Evolutionary conservation across 805 yeast species (phyloP).

Genomic region (Starmerella tilneyi): DNA sequence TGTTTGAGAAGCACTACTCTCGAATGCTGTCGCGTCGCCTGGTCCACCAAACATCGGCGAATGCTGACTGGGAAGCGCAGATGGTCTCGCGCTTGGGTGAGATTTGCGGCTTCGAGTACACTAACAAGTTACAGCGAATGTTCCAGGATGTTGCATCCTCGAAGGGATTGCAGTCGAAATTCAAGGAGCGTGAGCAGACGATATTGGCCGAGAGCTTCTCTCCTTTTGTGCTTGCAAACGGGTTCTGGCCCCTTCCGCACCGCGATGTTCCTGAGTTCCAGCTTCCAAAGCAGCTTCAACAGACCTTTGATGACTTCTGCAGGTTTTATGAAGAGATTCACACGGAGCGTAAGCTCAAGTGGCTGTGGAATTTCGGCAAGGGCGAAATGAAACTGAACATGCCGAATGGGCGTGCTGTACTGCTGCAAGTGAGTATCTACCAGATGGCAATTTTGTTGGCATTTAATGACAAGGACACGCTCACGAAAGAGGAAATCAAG

Average conservation of each 20-base stretch:
- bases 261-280: conserved; percentile 38
- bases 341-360: conserved; percentile 76
- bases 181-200: conserved; percentile 35
- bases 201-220: conserved; percentile 42
- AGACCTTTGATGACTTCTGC: conserved; percentile 57
- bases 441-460: conserved; percentile 81
- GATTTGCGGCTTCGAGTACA: conserved; percentile 84
- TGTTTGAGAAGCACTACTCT: conserved; percentile 87
- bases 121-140: conserved; percentile 90
- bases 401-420: conserved; percentile 48
- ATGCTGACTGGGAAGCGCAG: conserved; percentile 73
- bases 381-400: conserved; percentile 84
- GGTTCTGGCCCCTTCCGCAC: conserved; percentile 72
- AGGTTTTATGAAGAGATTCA: conserved; percentile 64
- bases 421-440: conserved; percentile 66
- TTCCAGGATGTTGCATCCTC: conserved; percentile 86
- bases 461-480: conserved; percentile 59
- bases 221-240: conserved; percentile 73
- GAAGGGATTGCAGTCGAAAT: conserved; percentile 54
- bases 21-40: conserved; percentile 80
- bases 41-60: conserved; percentile 74
- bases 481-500: conserved; percentile 49
- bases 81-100: conserved; percentile 78
- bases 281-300: conserved; percentile 58
- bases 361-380: conserved; percentile 93